phyloP scores from a whole-genome alignment of 2,329 filamentous ascomycete genomes.

The Ramularia collo-cygni region DNA sequence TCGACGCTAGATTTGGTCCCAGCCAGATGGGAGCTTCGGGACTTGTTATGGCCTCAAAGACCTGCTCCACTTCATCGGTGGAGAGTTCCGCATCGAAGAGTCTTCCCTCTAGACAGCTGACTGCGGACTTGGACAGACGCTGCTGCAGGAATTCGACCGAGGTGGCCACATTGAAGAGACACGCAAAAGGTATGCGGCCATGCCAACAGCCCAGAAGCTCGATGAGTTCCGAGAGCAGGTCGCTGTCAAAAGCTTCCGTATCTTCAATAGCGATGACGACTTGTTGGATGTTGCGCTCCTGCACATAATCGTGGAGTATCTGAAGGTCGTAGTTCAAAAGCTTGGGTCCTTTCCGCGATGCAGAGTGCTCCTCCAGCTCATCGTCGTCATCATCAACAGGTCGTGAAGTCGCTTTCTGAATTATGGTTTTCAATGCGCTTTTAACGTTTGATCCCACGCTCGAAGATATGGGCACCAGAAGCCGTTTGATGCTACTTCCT shows the following conservation, averaged over 20 bases:
- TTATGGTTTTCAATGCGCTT: conserved; percentile 63
- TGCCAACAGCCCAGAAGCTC: conserved; percentile 64
- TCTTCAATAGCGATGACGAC: conserved; percentile 72
- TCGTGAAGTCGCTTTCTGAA: conserved; percentile 55
- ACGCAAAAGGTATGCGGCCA: conserved; percentile 67
- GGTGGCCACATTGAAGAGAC: conserved; percentile 74
- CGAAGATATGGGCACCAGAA: conserved; percentile 61
- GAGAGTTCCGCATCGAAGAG: conserved; percentile 76
- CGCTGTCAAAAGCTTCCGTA: conserved; percentile 72
- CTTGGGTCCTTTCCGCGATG: conserved; percentile 32
- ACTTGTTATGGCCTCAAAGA: conserved; percentile 62
- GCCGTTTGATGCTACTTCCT: conserved; percentile 40
- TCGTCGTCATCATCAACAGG: conserved; percentile 47
- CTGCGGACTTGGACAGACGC: conserved; percentile 61
- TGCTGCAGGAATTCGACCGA: conserved; percentile 74
- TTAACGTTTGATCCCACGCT: conserved; percentile 69
- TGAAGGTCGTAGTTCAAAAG: conserved; percentile 75
- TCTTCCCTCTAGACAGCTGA: conserved; percentile 59
- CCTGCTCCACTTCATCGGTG: conserved; percentile 62
- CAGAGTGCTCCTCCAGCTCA: conserved; percentile 37
- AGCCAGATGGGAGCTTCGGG: conserved; percentile 53
- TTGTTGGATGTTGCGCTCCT: conserved; percentile 47
- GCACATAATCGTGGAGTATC: conserved; percentile 56
- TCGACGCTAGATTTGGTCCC: conserved; percentile 56
- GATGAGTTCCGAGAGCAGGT: conserved; percentile 64